Base-by-base conservation (phyloP, 805 yeast species). In the Limtongia smithiae region DNA sequence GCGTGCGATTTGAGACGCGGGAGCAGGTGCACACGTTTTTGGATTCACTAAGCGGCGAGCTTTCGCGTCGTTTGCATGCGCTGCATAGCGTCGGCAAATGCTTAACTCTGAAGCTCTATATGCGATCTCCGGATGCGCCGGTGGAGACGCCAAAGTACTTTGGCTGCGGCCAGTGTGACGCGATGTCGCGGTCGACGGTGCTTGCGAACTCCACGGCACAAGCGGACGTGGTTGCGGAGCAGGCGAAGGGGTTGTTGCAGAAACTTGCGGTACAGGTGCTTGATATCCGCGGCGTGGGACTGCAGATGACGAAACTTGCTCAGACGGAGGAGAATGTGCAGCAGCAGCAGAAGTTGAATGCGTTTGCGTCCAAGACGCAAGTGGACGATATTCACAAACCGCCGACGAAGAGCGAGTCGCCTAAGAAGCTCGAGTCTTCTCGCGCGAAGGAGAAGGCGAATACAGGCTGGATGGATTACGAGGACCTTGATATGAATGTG, bases 151-250 rank as follows among this genome's bases (percentile, higher is more conserved):
- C 84, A 1, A 93, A 91, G 62, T 82, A 71, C 65, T 55, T 93
- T 61, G 98, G 98, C 0, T 79, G 84, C 80, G 97, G 98, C 0
- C 64, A 64, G 12, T 87, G 96, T 65, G 87, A 82, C 43, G 70
- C 82, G 30, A 67, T 75, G 11, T 78, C 81, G 37, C 81, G 80
- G 57, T 71, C 82, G 9, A 69, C 83, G 2, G 71, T 71, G 30
- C 61, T 91, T 12, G 88, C 89, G 0, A 63, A 77, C 1, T 73
- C 83, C 2, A 79, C 89, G 1, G 71, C 77, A 59, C 82, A 79
- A 46, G 57, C 72, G 59, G 86, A 87, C 0, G 61, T 78, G n/a
- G 64, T 87, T 7, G 76, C 81, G 0, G 72, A 81, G 11, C 86
- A 83, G 60, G 61, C 81, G 33, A 75, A 80, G 57, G 69, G 77